Evolutionary conservation across 352 stramenopile genomes (phyloP).

Genomic region (Phytophthora citrophthora): DNA sequence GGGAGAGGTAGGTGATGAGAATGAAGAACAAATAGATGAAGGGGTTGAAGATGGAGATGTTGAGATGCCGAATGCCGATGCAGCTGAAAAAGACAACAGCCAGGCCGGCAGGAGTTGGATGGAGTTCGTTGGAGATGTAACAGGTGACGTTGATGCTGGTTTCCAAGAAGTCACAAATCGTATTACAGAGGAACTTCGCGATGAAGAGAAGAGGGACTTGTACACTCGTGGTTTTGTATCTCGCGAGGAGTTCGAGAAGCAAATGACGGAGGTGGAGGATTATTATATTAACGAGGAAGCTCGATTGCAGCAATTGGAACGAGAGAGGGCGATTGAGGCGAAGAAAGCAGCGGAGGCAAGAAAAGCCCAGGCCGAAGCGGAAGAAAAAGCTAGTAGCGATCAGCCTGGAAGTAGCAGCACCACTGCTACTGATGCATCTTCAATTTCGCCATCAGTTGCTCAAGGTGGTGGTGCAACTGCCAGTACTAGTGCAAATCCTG

Average conservation of each 20-base stretch:
- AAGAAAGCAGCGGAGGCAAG: slow-evolving; percentile 34
- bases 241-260: slow-evolving; percentile 50
- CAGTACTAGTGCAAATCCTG: too few species aligned
- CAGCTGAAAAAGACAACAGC: slow-evolving; percentile 8
- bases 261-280: slow-evolving; percentile 43
- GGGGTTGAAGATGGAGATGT: slow-evolving; percentile 17
- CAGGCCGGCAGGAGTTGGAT: slow-evolving; percentile 61
- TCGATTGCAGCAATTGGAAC: slow-evolving; percentile 39
- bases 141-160: slow-evolving; percentile 47
- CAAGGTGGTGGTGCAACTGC: not conserved
- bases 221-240: slow-evolving; percentile 73
- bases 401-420: not conserved
- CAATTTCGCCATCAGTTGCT: not conserved
- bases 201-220: slow-evolving; percentile 38
- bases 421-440: slow-evolving; percentile 4
- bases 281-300: slow-evolving; percentile 40
- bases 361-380: slow-evolving; percentile 12
- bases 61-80: slow-evolving; percentile 13
- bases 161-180: slow-evolving; percentile 57
- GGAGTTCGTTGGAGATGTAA: slow-evolving; percentile 65
- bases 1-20: slow-evolving; percentile 2
- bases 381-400: slow-evolving; percentile 4
- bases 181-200: slow-evolving; percentile 59
- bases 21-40: slow-evolving; percentile 9
- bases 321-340: slow-evolving; percentile 32